Evolutionary conservation across 441 rosid genomes (phyloP), one percentile per base, ranked within the genome.

Genomic region (Erodium texanum): DNA sequence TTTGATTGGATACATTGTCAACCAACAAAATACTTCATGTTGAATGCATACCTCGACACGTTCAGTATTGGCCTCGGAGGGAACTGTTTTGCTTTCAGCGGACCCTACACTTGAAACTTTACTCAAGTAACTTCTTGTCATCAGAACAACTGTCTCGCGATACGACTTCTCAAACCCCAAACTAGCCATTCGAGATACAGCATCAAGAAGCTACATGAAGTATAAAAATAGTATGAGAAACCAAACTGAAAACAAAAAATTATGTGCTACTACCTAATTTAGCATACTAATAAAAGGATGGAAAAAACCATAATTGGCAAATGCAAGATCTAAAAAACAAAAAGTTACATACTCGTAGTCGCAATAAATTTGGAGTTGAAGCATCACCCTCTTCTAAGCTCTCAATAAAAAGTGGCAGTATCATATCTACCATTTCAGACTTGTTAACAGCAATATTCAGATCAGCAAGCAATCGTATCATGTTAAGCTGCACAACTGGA

Each of bases 371-470:
- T 76, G 99, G 93, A 82, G 84, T 69, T 41, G 92, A 82, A 80
- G 97, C 96, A 79, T 92, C 99, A 62, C 99, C 98, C 93, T 92
- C 99, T 83, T 94, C 99, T 75, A 94, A 82, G 76, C 83, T 89
- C 87, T 94, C 99, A 78, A 94, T 81, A 82, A 89, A 94, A 77
- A 89, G 94, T 7, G 99, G 98, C 79, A 94, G 81, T 74, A 94
- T 87, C 98, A 92, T 88, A 85, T 94, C 98, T 34, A 93, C 94
- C 76, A 90, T 90, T 77, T 90, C 98, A 66, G 97, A 84, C 85
- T 90, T 94, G 80, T 82, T 81, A 75, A 92, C 91, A 71, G 90
- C 86, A 70, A 88, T 97, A 76, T 87, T 90, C 74, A 94, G 73
- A 86, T 94, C 98, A 81, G 99, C 94, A 61, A 94, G 86, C 79